Evolutionary conservation across 139 green algal species (phyloP), one percentile per base, ranked within the genome.

Genomic region (Chlorella sp.): DNA sequence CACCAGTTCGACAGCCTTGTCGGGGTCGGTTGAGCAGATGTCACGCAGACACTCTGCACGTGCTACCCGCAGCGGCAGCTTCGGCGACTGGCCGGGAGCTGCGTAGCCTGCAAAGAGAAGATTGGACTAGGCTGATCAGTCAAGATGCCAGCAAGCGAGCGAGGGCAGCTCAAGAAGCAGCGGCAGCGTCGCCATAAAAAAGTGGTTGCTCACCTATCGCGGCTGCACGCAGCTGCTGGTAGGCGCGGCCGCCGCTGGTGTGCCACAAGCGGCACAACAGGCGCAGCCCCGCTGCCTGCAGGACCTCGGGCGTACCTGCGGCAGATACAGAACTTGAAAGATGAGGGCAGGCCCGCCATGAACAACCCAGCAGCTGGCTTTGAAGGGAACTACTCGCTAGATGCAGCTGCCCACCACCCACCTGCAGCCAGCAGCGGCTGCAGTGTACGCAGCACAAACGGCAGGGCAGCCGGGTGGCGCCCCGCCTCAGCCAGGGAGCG

Each of bases 181-280:
- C n/a, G n/a, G n/a, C n/a, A n/a, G n/a, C n/a, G n/a, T n/a, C n/a
- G n/a, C n/a, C n/a, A n/a, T n/a, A 51, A 51, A 51, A 18, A 60
- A 18, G 51, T 1, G 4, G 73, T 0, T 7, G 1, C 75, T 16
- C 64, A 88, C 73, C 71, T 3, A 88, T 78, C 18, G 85, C 65
- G 9, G 84, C 74, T 17, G 63, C 32, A 23, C 84, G 63, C 28
- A 88, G 64, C 32, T 75, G 83, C 32, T 67, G 38, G 74, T 88
- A 94, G 36, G 83, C 80, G 28, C 87, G 82, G 51, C 90, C 82
- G 26, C 76, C 76, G 44, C 74, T 89, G 32, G 64, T 34, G 9
- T 76, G 68, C 91, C 91, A 94, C 23, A 88, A 80, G n/a, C 82
- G 76, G 25, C 74, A 83, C 67, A 92, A 47, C 70, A 94, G 81